Conservation (phyloP, 106 monocot genomes). For the Alisma plantagoaquatica region DNA sequence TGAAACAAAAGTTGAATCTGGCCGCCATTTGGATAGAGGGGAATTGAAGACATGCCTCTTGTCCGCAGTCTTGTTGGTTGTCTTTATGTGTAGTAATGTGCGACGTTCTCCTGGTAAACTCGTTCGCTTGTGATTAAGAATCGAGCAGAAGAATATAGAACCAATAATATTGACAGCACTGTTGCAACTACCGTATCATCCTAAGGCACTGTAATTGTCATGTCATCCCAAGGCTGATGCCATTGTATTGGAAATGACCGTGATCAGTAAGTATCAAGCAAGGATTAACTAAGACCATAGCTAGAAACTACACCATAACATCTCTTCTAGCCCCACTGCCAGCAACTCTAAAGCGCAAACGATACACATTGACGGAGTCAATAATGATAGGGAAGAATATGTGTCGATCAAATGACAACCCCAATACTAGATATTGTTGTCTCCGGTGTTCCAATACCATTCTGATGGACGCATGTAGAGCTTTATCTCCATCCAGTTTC, state of each 20-base stretch:
- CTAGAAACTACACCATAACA: slow-evolving; percentile 49
- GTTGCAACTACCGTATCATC: slow-evolving; percentile 70
- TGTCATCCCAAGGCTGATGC: slow-evolving; percentile 86
- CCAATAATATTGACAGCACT: slow-evolving; percentile 46
- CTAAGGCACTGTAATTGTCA: no score
- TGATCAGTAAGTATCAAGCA: slow-evolving; percentile 84
- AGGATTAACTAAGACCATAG: slow-evolving; percentile 75
- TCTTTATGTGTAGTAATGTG: no score
- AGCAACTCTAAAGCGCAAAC: slow-evolving; percentile 4
- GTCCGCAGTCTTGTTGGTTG: no score
- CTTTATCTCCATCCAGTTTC: slow-evolving; percentile 99
- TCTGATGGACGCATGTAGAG: slow-evolving; percentile 43
- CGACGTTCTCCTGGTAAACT: no score
- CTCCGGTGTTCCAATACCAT: slow-evolving; percentile 76
- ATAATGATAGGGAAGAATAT: slow-evolving; percentile 74
- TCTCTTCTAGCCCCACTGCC: slow-evolving; percentile 4
- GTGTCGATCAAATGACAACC: slow-evolving; percentile 77
- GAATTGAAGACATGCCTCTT: no score
- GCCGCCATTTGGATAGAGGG: no score
- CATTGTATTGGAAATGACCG: slow-evolving; percentile 98
- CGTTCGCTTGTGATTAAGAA: slow-evolving; percentile 96
- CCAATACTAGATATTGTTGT: slow-evolving; percentile 86
- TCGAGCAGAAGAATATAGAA: slow-evolving; percentile 66
- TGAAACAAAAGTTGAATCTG: no score
- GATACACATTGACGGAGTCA: slow-evolving; percentile 43